Base-by-base conservation (phyloP, 345 rosid genomes). In the Conringia planisiliqua region DNA sequence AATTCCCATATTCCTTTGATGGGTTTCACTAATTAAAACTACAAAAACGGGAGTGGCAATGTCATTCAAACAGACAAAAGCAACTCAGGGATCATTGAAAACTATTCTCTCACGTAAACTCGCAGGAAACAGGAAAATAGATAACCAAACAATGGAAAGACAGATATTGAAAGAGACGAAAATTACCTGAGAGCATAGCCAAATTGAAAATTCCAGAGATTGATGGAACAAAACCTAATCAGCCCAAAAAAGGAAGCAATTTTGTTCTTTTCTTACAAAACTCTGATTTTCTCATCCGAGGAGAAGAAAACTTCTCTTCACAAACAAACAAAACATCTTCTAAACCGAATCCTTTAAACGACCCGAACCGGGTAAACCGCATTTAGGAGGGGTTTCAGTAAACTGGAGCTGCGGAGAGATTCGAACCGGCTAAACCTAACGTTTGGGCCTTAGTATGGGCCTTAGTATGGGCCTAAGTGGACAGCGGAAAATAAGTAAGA, bases 181-280 rank as follows among this genome's bases (percentile, higher is more conserved):
- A n/a, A 8, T 64, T 24, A 78, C 81, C 81, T 72, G 81, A 72
- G 69, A 12, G 59, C 81, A 78, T 72, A 46, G 33, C 58, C 12
- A 76, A 13, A 61, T 42, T 68, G 70, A 43, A 66, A 33, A 62
- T 60, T 24, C 9, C 70, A 67, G 70, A 71, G 40, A 60, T 32
- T 66, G 42, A 59, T 38, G 22, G 9, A 60, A 72, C 73, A 47
- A 77, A 76, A 78, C 81, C 81, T 72, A 72, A 78, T 69, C 58
- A 66, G 48, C 42, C 12, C 39, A 44, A 32, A 32, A 56, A 16
- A 18, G 14, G 65, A 18, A 33, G 0, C 10, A 39, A 6, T 18
- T 26, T 26, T 18, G 43, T 39, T 39, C 14, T 47, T 16, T 2
- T 59, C 22, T 5, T 14, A 11, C 14, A 72, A 48, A 67, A 67